phyloP scores from a whole-genome alignment of 2,329 filamentous ascomycete species.

The Aspergillus uvarum region DNA sequence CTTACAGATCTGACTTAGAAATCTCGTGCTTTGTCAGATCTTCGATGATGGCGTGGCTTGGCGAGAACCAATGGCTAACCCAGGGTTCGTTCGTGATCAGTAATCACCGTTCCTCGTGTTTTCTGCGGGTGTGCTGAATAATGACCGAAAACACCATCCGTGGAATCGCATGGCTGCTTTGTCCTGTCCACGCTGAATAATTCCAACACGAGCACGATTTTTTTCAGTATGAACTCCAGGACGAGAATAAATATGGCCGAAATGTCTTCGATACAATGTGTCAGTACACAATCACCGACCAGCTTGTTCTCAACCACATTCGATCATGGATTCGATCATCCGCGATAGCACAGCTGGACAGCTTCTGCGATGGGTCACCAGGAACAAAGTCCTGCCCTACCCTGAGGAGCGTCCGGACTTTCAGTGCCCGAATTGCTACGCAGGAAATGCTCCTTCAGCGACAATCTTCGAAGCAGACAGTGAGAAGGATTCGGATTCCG shows the following conservation, averaged over 20 bases:
- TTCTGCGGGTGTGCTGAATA: slow-evolving; percentile 1
- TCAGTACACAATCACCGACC: background rate
- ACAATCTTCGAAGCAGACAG: background rate
- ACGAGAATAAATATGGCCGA: background rate
- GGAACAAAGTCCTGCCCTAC: background rate
- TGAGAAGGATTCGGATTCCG: background rate
- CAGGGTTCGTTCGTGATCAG: background rate
- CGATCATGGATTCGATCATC: background rate
- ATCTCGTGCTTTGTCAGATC: background rate
- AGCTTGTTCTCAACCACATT: background rate
- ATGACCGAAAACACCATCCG: background rate
- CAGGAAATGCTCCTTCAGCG: background rate
- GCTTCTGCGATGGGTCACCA: slow-evolving; percentile 4
- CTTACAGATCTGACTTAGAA: background rate
- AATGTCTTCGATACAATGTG: background rate
- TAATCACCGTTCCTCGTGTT: background rate
- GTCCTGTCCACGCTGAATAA: background rate
- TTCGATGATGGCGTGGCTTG: background rate
- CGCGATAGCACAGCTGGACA: slow-evolving; percentile 2
- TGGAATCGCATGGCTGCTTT: background rate
- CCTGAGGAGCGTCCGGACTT: slow-evolving; percentile 4
- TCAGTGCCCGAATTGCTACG: slow-evolving; percentile 4
- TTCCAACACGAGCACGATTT: background rate
- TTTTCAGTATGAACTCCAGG: background rate
- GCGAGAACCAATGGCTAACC: background rate